Evolutionary conservation across 2,329 filamentous ascomycete species (phyloP).

Genomic region (Incumbomyces delicatus): DNA sequence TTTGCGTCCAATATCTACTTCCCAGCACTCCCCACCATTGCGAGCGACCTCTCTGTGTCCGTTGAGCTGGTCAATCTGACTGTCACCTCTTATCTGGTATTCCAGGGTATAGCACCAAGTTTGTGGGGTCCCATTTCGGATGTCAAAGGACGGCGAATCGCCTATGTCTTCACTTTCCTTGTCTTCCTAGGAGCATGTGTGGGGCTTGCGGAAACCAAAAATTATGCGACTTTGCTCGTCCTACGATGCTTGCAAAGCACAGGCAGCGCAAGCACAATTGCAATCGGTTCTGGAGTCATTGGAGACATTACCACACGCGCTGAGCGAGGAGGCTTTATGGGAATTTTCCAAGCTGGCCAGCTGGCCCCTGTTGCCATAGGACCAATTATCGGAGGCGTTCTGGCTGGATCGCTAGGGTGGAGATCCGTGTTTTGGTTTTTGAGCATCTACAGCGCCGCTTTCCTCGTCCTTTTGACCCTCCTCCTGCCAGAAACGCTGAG

Average conservation of each 20-base stretch:
- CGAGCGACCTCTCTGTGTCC: constrained; percentile 32
- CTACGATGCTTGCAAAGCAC: constrained; percentile 36
- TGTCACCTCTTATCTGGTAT: constrained; percentile 37
- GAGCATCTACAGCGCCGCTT: constrained; percentile 27
- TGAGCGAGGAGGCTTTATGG: constrained; percentile 39
- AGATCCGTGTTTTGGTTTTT: constrained; percentile 37
- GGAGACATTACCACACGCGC: constrained; percentile 33
- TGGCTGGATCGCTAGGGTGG: constrained; percentile 32
- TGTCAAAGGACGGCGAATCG: constrained; percentile 30
- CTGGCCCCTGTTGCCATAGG: constrained; percentile 37
- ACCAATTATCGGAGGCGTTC: constrained; percentile 33
- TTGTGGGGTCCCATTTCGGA: constrained; percentile 35
- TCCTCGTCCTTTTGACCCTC: constrained; percentile 25
- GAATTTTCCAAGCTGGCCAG: constrained; percentile 33
- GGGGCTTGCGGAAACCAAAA: constrained; percentile 30
- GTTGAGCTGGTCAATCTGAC: constrained; percentile 33
- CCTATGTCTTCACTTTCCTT: constrained; percentile 31
- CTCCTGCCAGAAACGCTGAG: constrained; percentile 34
- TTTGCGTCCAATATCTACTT: constrained; percentile 41
- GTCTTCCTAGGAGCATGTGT: constrained; percentile 33
- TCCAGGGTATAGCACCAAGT: constrained; percentile 36
- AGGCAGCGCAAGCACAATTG: constrained; percentile 35
- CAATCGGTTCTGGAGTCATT: constrained; percentile 34
- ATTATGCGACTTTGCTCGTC: constrained; percentile 31
- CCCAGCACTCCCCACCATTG: constrained; percentile 34